A percentile compares a stretch with the other conserved stretches of the same genome.
phyloP scores from a whole-genome alignment of 306 rosid species.

The Pachyrhizus erosus region DNA sequence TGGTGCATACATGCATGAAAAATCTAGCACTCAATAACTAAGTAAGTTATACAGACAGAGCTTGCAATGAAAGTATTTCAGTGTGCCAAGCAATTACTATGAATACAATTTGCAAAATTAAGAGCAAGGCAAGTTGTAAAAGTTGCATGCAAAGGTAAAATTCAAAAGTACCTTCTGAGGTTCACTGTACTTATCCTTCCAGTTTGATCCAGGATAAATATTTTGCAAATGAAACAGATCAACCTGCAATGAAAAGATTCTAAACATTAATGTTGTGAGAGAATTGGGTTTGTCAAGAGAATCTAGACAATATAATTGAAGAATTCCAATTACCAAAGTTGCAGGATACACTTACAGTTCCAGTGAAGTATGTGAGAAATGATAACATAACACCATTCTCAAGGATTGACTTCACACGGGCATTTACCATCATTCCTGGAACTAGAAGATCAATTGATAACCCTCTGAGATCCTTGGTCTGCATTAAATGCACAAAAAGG shows the following conservation, averaged over 20 bases:
- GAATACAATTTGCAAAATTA: neutral
- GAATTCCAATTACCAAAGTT: slow-evolving; percentile 4
- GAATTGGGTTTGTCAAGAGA: slow-evolving; percentile 1
- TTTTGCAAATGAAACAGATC: slow-evolving; percentile 87
- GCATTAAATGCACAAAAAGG: slow-evolving; percentile 44
- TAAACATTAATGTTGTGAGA: slow-evolving; percentile 1
- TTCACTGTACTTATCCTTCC: slow-evolving; percentile 75
- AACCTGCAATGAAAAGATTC: slow-evolving; percentile 59
- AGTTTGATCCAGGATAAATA: slow-evolving; percentile 62
- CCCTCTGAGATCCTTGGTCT: slow-evolving; percentile 91
- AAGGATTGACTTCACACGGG: slow-evolving; percentile 79
- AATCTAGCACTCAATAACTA: slow-evolving; percentile 9
- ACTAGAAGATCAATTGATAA: slow-evolving; percentile 89
- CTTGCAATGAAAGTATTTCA: neutral
- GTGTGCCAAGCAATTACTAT: slow-evolving; percentile 1
- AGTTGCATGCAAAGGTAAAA: slow-evolving; percentile 30
- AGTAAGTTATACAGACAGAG: neutral
- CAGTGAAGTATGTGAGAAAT: slow-evolving; percentile 89
- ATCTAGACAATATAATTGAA: slow-evolving; percentile 34
- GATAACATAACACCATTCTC: slow-evolving; percentile 95
- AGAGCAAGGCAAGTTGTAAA: slow-evolving; percentile 23
- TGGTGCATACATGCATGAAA: neutral
- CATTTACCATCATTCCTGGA: slow-evolving; percentile 96
- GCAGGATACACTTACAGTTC: slow-evolving; percentile 75
- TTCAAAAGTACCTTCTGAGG: slow-evolving; percentile 72